Base-by-base conservation (phyloP, 768 basidiomycete species). In the Lactifluus piperatus region DNA sequence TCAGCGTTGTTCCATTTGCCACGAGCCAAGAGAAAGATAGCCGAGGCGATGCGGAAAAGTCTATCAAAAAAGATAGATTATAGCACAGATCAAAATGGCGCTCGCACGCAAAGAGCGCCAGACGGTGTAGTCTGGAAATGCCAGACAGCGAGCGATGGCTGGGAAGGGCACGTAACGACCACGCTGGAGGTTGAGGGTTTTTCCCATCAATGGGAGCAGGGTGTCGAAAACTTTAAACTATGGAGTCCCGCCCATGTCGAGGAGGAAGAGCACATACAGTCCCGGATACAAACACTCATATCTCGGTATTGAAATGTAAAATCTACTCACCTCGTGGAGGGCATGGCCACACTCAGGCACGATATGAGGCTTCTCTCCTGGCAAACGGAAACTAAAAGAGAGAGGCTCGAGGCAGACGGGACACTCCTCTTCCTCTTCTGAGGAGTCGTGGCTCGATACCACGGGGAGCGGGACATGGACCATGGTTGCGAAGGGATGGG, bases 271-370 rank as follows among this genome's bases (percentile, higher is more conserved):
- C 8, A 16, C 43, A 48, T 50, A 50, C 18, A 36, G 20, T 58
- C 51, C 24, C 52, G 65, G 22, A 51, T 49, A 60, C 54, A 10
- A 57, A 26, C 52, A 44, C 36, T 14, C 26, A 39, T 43, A 46
- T 30, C 39, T 22, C 8, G 29, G 24, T 11, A 27, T n/a, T 5
- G 16, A 47, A 50, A 50, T 34, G 47, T 39, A 24, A 27, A 36
- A 56, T 22, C 18, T 18, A 69, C 76, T 64, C 56, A 87, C 92
- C 77, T 94, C 87, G 74, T 97, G 97, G n/a, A 99, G 82, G 36
- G 92, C 88, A 75, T 99, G 97, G 37, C 97, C 94, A 66, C 97
- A 99, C 70, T 94, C 91, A 30, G 97, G 95, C 47, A 97, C 88
- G 62, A 99, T 88, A 70, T 97, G 94, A 8, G 95, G 92, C 70